Evolutionary conservation across 805 yeast species (phyloP).

Genomic region (Sugiyamaella chiloensis): DNA sequence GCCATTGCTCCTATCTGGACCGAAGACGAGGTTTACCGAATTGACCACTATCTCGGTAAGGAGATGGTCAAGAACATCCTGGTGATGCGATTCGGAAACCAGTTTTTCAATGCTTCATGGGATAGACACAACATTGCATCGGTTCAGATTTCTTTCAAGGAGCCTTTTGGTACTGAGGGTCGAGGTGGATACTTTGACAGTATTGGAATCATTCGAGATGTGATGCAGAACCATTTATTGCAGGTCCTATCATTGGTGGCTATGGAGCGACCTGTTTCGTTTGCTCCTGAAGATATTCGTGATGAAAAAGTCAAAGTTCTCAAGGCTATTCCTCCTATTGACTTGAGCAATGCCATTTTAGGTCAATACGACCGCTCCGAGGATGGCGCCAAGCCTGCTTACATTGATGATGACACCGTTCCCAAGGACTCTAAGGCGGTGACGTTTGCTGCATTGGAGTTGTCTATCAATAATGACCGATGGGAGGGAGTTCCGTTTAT

Average conservation of each 20-base stretch:
- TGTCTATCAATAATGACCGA: conserved; percentile 83
- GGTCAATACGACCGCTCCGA: conserved; percentile 86
- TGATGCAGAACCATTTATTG: conserved; percentile 94
- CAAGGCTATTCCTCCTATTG: conserved; percentile 71
- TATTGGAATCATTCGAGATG: conserved; percentile 95
- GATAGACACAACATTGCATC: conserved; percentile 71
- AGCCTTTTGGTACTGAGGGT: conserved; percentile 98
- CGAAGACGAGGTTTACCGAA: conserved; percentile 90
- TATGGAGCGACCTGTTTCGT: conserved; percentile 94
- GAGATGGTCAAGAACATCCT: conserved; percentile 95
- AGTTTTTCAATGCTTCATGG: conserved; percentile 86
- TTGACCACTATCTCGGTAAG: conserved; percentile 96
- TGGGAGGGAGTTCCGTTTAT: conserved; percentile 99
- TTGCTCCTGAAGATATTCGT: conserved; percentile 87
- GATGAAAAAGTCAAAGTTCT: conserved; percentile 95
- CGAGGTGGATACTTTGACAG: conserved; percentile 97
- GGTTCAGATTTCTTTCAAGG: conserved; percentile 90
- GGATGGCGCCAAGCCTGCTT: conserved; percentile 88
- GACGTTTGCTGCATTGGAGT: conserved; percentile 83
- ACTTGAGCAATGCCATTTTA: conserved; percentile 61
- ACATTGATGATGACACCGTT: conserved; percentile 90
- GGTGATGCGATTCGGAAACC: conserved; percentile 87
- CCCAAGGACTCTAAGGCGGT: conserved; percentile 77
- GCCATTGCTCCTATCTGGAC: conserved; percentile 79
- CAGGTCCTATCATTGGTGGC: conserved; percentile 89